These are phyloP conservation scores for Talaromyces verruculosus DNA, from an alignment of 2,329 filamentous ascomycete genomes.

Conservation along the genomic window DNA sequence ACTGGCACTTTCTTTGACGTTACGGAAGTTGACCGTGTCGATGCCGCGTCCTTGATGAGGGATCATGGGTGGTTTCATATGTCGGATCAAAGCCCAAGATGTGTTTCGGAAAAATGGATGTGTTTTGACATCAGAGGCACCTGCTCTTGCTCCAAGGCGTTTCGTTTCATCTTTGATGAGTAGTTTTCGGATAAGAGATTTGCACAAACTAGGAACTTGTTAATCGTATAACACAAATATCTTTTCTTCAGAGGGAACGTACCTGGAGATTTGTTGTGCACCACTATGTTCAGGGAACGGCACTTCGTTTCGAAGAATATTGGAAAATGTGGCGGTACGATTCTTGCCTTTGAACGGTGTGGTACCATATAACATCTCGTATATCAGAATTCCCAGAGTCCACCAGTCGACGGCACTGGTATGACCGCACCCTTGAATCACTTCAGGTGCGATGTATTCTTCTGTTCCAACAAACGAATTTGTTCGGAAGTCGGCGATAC, in stretches of 20 bases:
- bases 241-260: slow-evolving; percentile 43
- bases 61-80: slow-evolving; percentile 97
- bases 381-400: slow-evolving; percentile 95
- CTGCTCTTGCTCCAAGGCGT: slow-evolving; percentile 86
- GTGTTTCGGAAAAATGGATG: slow-evolving; percentile 96
- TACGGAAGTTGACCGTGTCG: slow-evolving; percentile 95
- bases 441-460: slow-evolving; percentile 97
- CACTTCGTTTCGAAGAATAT: slow-evolving; percentile 93
- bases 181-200: slow-evolving; percentile 91
- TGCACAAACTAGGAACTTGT: slow-evolving; percentile 69
- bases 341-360: slow-evolving; percentile 99
- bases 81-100: slow-evolving; percentile 93
- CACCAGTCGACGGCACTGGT: slow-evolving; percentile 99
- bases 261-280: slow-evolving; percentile 87
- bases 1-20: slow-evolving; percentile 95
- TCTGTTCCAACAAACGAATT: slow-evolving; percentile 99
- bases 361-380: slow-evolving; percentile 98
- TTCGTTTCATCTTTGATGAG: slow-evolving; percentile 97
- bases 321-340: slow-evolving; percentile 94
- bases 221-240: neutral
- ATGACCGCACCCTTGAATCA: slow-evolving; percentile 97
- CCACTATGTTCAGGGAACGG: slow-evolving; percentile 89
- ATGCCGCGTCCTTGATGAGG: slow-evolving; percentile 85
- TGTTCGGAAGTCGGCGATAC: slow-evolving; percentile 95
- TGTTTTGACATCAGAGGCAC: slow-evolving; percentile 92